phyloP scores from a whole-genome alignment of 192 early-diverging fungal genomes.

The Physocladia obscura region DNA sequence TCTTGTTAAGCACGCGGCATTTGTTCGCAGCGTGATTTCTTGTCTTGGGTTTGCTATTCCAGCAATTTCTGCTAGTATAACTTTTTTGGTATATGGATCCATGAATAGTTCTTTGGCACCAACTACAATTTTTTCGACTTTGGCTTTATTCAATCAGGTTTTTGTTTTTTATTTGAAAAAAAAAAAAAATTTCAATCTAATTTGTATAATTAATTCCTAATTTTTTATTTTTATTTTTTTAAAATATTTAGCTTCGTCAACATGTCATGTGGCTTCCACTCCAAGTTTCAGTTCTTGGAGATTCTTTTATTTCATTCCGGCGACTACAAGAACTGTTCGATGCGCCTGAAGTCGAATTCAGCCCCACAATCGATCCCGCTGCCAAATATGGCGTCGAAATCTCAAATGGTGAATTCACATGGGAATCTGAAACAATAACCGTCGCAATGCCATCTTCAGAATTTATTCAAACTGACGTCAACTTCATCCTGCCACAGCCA shows the following conservation, averaged over 20 bases:
- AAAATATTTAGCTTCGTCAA: conserved; percentile 36
- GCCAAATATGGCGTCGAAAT: conserved; percentile 55
- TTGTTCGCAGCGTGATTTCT: conserved; percentile 1
- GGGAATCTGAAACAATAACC: conserved; percentile 41
- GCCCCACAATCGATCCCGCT: conserved; percentile 44
- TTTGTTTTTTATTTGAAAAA: neutral
- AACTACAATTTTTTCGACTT: conserved; percentile 44
- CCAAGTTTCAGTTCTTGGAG: conserved; percentile 39
- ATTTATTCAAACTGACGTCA: neutral
- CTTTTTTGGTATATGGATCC: conserved; percentile 48
- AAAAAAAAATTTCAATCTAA: neutral
- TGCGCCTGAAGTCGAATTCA: conserved; percentile 61
- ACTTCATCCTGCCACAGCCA: neutral
- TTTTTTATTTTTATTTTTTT: too few species aligned
- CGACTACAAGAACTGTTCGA: conserved; percentile 52
- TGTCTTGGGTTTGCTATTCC: conserved; percentile 49
- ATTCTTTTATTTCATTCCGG: conserved; percentile 44
- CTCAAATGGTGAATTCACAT: conserved; percentile 60
- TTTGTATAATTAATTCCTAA: neutral
- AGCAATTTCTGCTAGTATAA: conserved; percentile 35
- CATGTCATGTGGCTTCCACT: conserved; percentile 55
- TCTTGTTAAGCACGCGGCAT: conserved; percentile 6
- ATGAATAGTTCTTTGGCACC: neutral
- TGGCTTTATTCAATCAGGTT: conserved; percentile 41
- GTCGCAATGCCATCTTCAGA: neutral